Evolutionary conservation across 2,329 filamentous ascomycete species (phyloP), one percentile per base, ranked within the genome.

Genomic region (Metarhizium sp.): DNA sequence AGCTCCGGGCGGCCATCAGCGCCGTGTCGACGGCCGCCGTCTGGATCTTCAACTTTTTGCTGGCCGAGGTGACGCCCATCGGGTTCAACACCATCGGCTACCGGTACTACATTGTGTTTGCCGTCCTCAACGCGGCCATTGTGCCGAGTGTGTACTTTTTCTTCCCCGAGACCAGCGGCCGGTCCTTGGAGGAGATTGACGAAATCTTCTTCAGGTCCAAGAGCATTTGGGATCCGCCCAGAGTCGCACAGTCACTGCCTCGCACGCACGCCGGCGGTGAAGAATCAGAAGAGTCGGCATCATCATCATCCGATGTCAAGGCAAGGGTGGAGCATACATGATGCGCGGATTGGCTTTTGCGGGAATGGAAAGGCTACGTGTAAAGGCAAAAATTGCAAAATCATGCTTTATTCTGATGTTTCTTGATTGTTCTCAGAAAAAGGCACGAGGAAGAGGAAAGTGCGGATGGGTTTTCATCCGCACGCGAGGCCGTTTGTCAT

Each of bases 31-130:
- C 82, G 0, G 64, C 62, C 49, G 64, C 65, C 46, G 64, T 65
- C 51, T 66, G 64, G 64, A 58, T 65, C 6, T 66, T 64, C 60
- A 71, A 71, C 62, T 76, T 79, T 63, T 73, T 73, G 6, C 67
- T 73, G 46, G 82, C 85, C 36, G 76, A 87, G 60, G 78, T 87
- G 30, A 87, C 84, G 0, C 86, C 84, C 0, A 78, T 84, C 0
- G 75, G 87, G 3, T 77, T 88, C 20, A 71, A 80, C 55, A 78
- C 79, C 50, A 84, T 78, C 13, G 73, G 74, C 14, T 83, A 75
- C 65, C 76, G 78, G 43, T 75, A 79, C 1, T 66, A 65, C 58
- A 66, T 66, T 20, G 75, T 80, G 1, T 80, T 78, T 29, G 66
- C 67, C 4, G 65, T 65, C 29, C 73, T 78, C 50, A 73, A 74